A percentile compares a stretch with the other conserved stretches of the same genome.
Conservation (phyloP, 2,329 filamentous ascomycete species). For the Colletotrichum noveboracense region DNA sequence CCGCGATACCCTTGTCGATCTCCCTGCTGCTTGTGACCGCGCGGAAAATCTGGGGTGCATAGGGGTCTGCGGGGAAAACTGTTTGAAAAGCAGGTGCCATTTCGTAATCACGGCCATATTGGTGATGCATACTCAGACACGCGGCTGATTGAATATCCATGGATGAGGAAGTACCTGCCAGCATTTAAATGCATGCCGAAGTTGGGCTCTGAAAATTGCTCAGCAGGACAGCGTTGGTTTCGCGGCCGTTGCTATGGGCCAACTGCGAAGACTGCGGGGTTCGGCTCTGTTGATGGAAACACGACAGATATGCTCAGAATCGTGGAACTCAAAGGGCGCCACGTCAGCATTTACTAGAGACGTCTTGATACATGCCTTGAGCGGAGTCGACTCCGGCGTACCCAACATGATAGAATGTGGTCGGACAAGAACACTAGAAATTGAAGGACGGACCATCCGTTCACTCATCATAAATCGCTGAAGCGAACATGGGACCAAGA, state of each 20-base stretch:
- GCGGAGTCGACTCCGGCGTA: background rate
- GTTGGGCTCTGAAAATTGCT: rapidly evolving
- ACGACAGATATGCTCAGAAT: background rate
- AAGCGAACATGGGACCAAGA: background rate
- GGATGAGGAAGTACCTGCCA: background rate
- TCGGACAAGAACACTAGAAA: background rate
- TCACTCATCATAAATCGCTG: background rate
- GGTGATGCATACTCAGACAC: background rate
- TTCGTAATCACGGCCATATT: background rate
- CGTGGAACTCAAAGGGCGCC: background rate
- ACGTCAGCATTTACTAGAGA: background rate
- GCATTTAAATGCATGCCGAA: background rate
- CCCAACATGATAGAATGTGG: background rate
- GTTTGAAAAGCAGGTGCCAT: background rate
- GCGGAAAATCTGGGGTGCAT: background rate
- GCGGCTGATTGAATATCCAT: background rate
- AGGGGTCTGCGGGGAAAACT: background rate
- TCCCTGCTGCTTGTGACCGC: background rate
- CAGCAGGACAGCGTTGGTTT: rapidly evolving
- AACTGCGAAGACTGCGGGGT: rapidly evolving
- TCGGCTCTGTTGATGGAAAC: background rate
- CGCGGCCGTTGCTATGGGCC: background rate
- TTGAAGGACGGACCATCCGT: background rate
- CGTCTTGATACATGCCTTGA: background rate
- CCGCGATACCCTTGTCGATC: background rate